Evolutionary conservation across 2,329 filamentous ascomycete genomes (phyloP).

Genomic region (Waltergamsia citrina): DNA sequence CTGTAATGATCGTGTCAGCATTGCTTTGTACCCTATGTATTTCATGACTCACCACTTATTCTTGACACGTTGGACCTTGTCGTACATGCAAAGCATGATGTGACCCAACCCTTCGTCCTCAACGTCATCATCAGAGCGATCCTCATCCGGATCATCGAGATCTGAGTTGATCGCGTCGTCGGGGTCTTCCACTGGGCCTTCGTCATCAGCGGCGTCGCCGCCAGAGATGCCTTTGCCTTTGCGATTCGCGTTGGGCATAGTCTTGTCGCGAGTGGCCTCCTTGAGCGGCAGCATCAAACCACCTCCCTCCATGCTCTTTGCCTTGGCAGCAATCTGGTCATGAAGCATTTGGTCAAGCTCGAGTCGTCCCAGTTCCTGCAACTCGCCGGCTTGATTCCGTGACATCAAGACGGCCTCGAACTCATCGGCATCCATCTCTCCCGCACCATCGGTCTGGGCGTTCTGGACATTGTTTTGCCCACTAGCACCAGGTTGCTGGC

Average conservation of each 20-base stretch:
- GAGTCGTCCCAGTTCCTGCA: conserved; percentile 45
- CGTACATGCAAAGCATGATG: conserved; percentile 98
- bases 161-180: conserved; percentile 99
- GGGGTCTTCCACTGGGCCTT: conserved; percentile 55
- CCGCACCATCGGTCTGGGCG: conserved; percentile 65
- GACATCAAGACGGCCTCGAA: conserved; percentile 51
- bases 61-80: conserved; percentile 98
- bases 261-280: conserved; percentile 29
- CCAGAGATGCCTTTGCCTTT: conserved; percentile 27
- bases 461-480: conserved; percentile 19
- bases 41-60: conserved; percentile 74
- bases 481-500: conserved; percentile 14
- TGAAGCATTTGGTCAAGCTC: conserved; percentile 64
- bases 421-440: conserved; percentile 33
- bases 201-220: conserved; percentile 55
- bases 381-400: conserved; percentile 41
- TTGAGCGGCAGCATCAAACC: conserved; percentile 66
- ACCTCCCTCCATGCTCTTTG: conserved; percentile 62
- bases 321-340: conserved; percentile 54
- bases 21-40: neutral
- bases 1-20: conserved; percentile 32
- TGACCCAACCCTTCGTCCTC: conserved; percentile 77
- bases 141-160: conserved; percentile 88
- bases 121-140: conserved; percentile 73
- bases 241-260: conserved; percentile 12